Evolutionary conservation across 345 rosid species (phyloP), one percentile per base, ranked within the genome.

Genomic region (Theobroma cacao): DNA sequence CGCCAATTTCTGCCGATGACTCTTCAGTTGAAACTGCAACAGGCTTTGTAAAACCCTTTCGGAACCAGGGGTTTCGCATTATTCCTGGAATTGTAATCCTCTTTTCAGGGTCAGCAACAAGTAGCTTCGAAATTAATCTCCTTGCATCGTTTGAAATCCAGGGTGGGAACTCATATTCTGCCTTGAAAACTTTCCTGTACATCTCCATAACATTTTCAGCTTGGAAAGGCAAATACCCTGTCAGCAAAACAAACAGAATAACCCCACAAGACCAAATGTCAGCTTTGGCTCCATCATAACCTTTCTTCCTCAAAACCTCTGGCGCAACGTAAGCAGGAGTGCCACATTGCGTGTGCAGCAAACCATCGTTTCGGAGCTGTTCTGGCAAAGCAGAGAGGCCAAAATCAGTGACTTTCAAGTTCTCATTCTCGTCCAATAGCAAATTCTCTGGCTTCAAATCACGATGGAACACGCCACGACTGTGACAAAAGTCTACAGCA

Each of bases 401-500:
- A 6, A 82, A 82, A 78, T 82, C 85, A 15, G 85, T 43, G 30
- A 82, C 75, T 58, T 78, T 82, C 26, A 82, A 59, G 56, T 82
- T 74, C 52, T 53, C 82, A 33, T 82, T 52, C 43, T 78, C 85
- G 70, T 82, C 82, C 74, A 82, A 34, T 12, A 82, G 72, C 47
- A 78, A 53, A 53, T 82, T 82, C 41, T 82, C 85, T 0, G 85
- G 85, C 76, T 82, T 82, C 58, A 82, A 22, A 55, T 82, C 85
- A 14, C 85, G 81, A n/a, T 82, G 85, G 33, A 60, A 78, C 15
- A 82, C 85, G 4, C 85, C 85, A 14, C 85, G 72, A 75, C 85
- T 82, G 30, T 82, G 85, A 52, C 85, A 82, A 41, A 78, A 82
- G 13, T 82, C 81, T 31, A 82, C 78, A 0, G 81, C 63, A 53